phyloP scores from a whole-genome alignment of 2,329 filamentous ascomycete genomes.

The Venturia aucupariae region DNA sequence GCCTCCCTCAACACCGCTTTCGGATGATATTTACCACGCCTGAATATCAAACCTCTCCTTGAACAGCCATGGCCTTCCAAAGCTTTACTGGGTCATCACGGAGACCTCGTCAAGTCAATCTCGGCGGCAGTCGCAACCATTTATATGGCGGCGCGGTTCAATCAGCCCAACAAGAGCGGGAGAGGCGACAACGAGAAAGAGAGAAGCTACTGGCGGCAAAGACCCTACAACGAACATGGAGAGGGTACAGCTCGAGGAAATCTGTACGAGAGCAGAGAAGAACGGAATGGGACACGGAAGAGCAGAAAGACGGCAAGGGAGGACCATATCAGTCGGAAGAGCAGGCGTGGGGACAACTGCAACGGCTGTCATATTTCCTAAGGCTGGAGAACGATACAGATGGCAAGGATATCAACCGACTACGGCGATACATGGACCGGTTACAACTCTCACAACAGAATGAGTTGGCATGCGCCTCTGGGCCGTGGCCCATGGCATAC shows the following conservation, averaged over 20 bases:
- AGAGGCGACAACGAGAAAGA: slow-evolving; percentile 70
- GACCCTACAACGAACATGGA: slow-evolving; percentile 71
- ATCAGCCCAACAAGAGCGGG: slow-evolving; percentile 77
- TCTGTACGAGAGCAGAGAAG: slow-evolving; percentile 48
- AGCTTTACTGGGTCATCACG: slow-evolving; percentile 84
- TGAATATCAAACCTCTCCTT: background rate
- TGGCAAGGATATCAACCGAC: slow-evolving; percentile 30
- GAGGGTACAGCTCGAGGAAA: slow-evolving; percentile 58
- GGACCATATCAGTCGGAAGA: slow-evolving; percentile 4
- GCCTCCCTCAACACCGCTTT: background rate
- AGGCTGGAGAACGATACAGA: slow-evolving; percentile 21
- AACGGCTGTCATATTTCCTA: slow-evolving; percentile 36
- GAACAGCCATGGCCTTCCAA: slow-evolving; percentile 58
- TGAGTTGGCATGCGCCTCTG: slow-evolving; percentile 20
- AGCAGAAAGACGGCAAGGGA: slow-evolving; percentile 14
- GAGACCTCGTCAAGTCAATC: slow-evolving; percentile 83
- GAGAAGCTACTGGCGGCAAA: slow-evolving; percentile 65
- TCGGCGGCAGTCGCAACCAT: slow-evolving; percentile 75
- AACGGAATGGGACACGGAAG: slow-evolving; percentile 27
- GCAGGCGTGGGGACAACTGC: slow-evolving; percentile 31
- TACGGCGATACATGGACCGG: slow-evolving; percentile 29
- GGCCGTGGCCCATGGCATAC: slow-evolving; percentile 34
- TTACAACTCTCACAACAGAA: slow-evolving; percentile 20
- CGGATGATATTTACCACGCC: background rate
- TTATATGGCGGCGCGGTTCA: slow-evolving; percentile 57